Percentiles rank a stretch among this genome's conserved stretches.
phyloP scores from a whole-genome alignment of 495 filamentous ascomycete genomes.

The Paragyromitra xinjiangensis region DNA sequence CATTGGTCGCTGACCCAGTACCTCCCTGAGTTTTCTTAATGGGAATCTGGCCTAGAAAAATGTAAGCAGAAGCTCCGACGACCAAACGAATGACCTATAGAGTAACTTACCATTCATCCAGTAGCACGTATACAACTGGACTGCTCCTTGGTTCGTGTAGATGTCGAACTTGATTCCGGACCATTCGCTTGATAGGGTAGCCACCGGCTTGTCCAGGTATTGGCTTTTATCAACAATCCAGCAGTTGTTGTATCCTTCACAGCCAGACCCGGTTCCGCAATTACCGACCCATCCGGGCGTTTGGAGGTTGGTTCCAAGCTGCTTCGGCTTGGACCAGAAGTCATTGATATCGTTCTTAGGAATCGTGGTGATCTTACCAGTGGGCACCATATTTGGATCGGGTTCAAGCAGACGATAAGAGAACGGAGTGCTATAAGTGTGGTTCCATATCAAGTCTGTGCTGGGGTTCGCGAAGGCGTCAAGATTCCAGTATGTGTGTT shows the following conservation, averaged over 20 bases:
- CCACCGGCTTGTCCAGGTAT: slow-evolving; percentile 66
- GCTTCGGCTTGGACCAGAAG: slow-evolving; percentile 71
- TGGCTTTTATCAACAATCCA: slow-evolving; percentile 73
- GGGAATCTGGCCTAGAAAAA: slow-evolving; percentile 58
- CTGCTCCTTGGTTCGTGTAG: slow-evolving; percentile 72
- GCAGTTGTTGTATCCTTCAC: slow-evolving; percentile 82
- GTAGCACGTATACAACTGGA: slow-evolving; percentile 77
- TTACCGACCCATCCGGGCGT: slow-evolving; percentile 67
- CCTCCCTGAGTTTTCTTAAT: slow-evolving; percentile 74
- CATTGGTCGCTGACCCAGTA: slow-evolving; percentile 60
- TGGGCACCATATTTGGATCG: slow-evolving; percentile 76
- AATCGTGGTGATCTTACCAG: slow-evolving; percentile 72
- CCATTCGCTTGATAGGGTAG: slow-evolving; percentile 67
- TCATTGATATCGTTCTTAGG: slow-evolving; percentile 70
- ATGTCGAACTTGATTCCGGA: slow-evolving; percentile 76
- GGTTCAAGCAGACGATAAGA: slow-evolving; percentile 73
- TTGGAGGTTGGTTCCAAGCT: slow-evolving; percentile 68
- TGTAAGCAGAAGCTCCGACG: neutral
- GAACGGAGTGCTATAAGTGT: slow-evolving; percentile 76
- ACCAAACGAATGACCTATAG: slow-evolving; percentile 31
- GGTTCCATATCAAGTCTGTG: slow-evolving; percentile 72
- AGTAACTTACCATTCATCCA: slow-evolving; percentile 72
- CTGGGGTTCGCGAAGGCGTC: slow-evolving; percentile 73
- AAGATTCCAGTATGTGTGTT: slow-evolving; percentile 89
- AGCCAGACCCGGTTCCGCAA: slow-evolving; percentile 69